Evolutionary conservation across 352 stramenopile genomes (phyloP).

Genomic region (Phytopythium boreale): DNA sequence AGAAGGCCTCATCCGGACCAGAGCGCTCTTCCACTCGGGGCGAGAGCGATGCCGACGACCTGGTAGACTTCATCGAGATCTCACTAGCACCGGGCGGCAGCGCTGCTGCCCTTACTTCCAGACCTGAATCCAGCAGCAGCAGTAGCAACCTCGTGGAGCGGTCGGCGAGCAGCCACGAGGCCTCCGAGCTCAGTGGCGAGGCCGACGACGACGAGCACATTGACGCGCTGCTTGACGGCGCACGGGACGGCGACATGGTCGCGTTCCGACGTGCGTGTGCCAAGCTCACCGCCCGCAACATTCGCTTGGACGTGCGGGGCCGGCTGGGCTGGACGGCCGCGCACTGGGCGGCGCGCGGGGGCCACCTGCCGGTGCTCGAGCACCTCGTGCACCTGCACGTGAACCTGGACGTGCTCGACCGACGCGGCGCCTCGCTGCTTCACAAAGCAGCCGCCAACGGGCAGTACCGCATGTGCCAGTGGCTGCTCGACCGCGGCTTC

Average conservation of each 20-base stretch:
- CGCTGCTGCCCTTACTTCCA: neutral
- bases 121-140: neutral
- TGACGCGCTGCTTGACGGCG: constrained; percentile 60
- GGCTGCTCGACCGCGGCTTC: constrained; percentile 65
- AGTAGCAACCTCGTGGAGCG: constrained; percentile 1
- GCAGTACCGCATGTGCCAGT: constrained; percentile 57
- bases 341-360: constrained; percentile 69
- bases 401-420: constrained; percentile 64
- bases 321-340: constrained; percentile 77
- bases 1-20: neutral
- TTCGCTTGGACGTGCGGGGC: constrained; percentile 47
- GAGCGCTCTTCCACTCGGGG: constrained; percentile 3
- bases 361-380: constrained; percentile 62
- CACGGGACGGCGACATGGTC: constrained; percentile 53
- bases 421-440: constrained; percentile 64
- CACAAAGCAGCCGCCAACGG: constrained; percentile 79
- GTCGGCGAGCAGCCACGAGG: neutral
- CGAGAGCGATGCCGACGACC: constrained; percentile 16
- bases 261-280: constrained; percentile 47
- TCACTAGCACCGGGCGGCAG: constrained; percentile 29
- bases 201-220: constrained; percentile 39
- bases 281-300: constrained; percentile 28
- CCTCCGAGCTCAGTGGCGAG: constrained; percentile 8
- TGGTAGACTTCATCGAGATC: constrained; percentile 54
- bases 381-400: constrained; percentile 42